Evolutionary conservation across 1,284 basidiomycete genomes (phyloP), one percentile per base, ranked within the genome.

Genomic region (Athelia sp.): DNA sequence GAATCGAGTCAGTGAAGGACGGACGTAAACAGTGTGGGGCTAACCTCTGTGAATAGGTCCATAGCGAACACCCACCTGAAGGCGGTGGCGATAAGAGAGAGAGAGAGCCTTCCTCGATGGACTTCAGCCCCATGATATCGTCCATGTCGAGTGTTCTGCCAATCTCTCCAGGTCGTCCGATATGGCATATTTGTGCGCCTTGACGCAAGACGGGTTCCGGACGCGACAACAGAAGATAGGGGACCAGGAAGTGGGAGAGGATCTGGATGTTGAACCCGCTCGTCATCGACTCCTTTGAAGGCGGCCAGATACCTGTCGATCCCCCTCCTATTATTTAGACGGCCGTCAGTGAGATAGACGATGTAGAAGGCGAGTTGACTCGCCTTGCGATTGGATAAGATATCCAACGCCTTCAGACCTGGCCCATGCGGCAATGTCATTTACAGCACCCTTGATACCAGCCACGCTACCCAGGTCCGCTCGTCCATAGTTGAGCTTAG

Each of bases 341-440:
- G 19, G 36, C 19, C 15, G 36, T 40, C 36, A 40, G 26, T 13
- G 13, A 29, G 26, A 13, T 29, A 29, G 26, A 4, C 6, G 4
- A 40, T n/a, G 4, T 21, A n/a, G 36, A 34, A 34, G 32, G 6
- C 36, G 36, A 6, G n/a, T 9, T 8, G 36, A 21, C 36, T 40
- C 15, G 19, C 36, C 36, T 40, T 40, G 36, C 6, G n/a, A 8
- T 40, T 40, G 36, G 19, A 40, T 8, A 8, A 40, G 15, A n/a
- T 40, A 40, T 8, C n/a, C n/a, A 4, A 40, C 19, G 6, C 19
- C 36, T 40, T 21, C 8, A 6, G 15, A 4, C 36, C 36, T n/a
- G 15, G 36, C 36, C 36, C 36, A 40, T n/a, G n/a, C n/a, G n/a
- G 36, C 36, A n/a, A 40, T 40, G n/a, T 40, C 36, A n/a, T 40